Conservation (phyloP, 2,329 filamentous ascomycete species). For the Microdochium paspali region DNA sequence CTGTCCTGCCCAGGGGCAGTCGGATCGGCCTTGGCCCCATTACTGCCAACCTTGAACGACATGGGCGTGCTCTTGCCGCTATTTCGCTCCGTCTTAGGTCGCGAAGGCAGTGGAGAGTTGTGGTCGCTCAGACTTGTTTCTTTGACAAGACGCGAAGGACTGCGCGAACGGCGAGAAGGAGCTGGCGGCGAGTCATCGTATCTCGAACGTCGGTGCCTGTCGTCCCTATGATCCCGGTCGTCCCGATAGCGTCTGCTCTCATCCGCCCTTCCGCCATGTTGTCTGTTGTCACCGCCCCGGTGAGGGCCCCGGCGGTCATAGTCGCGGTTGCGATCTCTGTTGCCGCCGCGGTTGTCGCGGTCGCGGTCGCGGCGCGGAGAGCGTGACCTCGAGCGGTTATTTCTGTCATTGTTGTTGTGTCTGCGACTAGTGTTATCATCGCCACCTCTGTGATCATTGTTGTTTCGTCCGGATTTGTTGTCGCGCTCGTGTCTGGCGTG, state of each 20-base stretch:
- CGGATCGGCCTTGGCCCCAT: conserved; percentile 16
- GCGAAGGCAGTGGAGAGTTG: conserved; percentile 18
- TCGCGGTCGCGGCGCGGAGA: conserved; percentile 12
- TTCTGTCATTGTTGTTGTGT: not conserved
- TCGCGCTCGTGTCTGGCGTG: conserved; percentile 11
- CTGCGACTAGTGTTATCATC: not conserved
- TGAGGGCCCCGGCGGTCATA: conserved; percentile 26
- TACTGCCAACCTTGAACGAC: conserved; percentile 25
- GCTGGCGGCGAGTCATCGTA: conserved; percentile 1
- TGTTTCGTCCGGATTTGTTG: conserved; percentile 8
- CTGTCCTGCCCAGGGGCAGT: conserved; percentile 7
- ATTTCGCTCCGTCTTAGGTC: conserved; percentile 11
- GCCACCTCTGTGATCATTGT: conserved; percentile 15
- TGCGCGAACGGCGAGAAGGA: not conserved
- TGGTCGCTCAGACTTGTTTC: conserved; percentile 9
- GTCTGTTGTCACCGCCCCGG: conserved; percentile 21
- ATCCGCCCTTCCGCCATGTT: conserved; percentile 22
- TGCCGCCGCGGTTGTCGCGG: conserved; percentile 17
- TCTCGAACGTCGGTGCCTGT: conserved; percentile 9
- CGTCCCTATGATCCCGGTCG: conserved; percentile 13
- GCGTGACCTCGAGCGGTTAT: not conserved
- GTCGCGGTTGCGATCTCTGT: conserved; percentile 17
- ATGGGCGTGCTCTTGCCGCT: conserved; percentile 15
- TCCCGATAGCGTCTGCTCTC: conserved; percentile 14
- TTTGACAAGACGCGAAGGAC: conserved; percentile 8